Conservation (phyloP, 306 rosid species). For the Inga laurina region DNA sequence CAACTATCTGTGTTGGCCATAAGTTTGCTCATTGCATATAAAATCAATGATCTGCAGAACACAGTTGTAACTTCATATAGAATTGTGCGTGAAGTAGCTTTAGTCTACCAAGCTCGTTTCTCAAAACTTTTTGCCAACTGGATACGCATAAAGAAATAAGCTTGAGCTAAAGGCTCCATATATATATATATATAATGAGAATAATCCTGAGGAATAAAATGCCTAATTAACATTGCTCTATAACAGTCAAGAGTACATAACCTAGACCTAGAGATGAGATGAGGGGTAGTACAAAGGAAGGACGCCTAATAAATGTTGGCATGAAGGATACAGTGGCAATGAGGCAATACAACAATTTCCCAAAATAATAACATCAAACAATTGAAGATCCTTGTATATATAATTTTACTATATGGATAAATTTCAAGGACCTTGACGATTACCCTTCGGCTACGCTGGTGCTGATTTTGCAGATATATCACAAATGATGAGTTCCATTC, state of each 20-base stretch:
- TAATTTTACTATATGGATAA: constrained; percentile 23
- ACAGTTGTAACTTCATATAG: neutral
- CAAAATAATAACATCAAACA: constrained; percentile 27
- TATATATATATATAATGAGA: neutral
- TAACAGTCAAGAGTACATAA: neutral
- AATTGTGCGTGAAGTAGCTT: neutral
- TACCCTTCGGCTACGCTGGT: neutral
- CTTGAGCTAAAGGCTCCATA: constrained; percentile 1
- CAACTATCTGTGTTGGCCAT: neutral
- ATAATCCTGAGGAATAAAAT: neutral
- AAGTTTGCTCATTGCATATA: neutral
- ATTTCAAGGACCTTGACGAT: neutral
- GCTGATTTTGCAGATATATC: neutral
- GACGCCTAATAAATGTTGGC: neutral
- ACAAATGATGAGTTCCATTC: neutral
- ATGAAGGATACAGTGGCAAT: constrained; percentile 4
- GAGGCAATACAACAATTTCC: constrained; percentile 25
- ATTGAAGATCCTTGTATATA: constrained; percentile 19
- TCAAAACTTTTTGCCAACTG: constrained; percentile 3
- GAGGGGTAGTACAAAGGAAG: neutral
- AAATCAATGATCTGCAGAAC: neutral
- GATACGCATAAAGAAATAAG: neutral
- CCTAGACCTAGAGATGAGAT: neutral
- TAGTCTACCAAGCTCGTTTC: neutral
- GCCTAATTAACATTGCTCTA: neutral